A percentile compares a stretch with the other conserved stretches of the same genome.
These are phyloP conservation scores for Aspergillus tanneri DNA, from an alignment of 2,329 filamentous ascomycete genomes.

Conservation along the genomic window DNA sequence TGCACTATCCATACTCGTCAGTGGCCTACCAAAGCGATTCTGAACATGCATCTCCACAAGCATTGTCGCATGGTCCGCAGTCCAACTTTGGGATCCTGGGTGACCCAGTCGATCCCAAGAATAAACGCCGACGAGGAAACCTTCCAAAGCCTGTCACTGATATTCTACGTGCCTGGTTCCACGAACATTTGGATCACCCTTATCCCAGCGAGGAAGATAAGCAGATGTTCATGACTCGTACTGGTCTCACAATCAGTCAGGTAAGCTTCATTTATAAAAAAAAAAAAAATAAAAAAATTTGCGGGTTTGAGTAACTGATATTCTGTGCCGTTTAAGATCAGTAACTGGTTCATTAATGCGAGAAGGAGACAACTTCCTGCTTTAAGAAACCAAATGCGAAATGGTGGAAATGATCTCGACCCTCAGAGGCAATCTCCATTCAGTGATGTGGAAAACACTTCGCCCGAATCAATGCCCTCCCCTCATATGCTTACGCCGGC, in stretches of 20 bases:
- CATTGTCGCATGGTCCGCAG: conserved; percentile 31
- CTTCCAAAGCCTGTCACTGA: conserved; percentile 88
- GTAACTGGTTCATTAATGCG: conserved; percentile 56
- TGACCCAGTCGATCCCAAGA: conserved; percentile 39
- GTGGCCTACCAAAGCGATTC: conserved; percentile 33
- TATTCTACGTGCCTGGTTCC: conserved; percentile 76
- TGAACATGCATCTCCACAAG: conserved; percentile 33
- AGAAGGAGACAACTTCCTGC: conserved; percentile 49
- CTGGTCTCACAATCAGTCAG: conserved; percentile 72
- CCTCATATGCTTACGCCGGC: conserved; percentile 21
- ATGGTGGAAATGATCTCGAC: conserved; percentile 30
- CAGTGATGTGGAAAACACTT: conserved; percentile 34
- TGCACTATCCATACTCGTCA: conserved; percentile 31
- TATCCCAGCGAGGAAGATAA: conserved; percentile 90
- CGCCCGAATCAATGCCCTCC: conserved; percentile 29
- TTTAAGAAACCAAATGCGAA: conserved; percentile 46
- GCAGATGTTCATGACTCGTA: conserved; percentile 72
- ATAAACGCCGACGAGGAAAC: conserved; percentile 70
- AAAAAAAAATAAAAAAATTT: neutral
- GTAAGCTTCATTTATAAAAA: conserved; percentile 28
- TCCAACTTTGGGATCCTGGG: conserved; percentile 42
- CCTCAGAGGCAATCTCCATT: conserved; percentile 36
- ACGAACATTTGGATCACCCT: conserved; percentile 72
- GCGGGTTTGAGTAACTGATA: conserved; percentile 4
- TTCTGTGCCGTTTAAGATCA: no score